phyloP scores from a whole-genome alignment of 2,329 filamentous ascomycete genomes.

The Xylaria sp. region DNA sequence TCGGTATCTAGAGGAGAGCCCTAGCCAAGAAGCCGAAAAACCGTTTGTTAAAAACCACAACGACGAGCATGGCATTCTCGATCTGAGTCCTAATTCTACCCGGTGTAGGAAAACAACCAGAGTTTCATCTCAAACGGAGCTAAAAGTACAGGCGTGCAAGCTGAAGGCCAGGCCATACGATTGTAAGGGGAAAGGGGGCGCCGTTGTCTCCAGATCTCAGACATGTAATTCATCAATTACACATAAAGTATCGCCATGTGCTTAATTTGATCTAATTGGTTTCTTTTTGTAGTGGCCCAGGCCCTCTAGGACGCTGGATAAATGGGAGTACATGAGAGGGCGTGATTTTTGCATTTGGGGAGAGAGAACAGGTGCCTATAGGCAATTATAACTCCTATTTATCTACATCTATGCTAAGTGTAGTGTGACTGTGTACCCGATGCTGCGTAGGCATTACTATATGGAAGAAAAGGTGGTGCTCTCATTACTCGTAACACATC shows the following conservation, averaged over 20 bases:
- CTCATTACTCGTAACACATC: not conserved
- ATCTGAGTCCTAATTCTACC: not conserved
- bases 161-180: not conserved
- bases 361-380: not conserved
- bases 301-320: not conserved
- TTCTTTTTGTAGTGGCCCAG: not conserved
- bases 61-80: not conserved
- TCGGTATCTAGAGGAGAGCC: not conserved
- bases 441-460: not conserved
- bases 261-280: not conserved
- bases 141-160: not conserved
- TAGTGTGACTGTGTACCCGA: not conserved
- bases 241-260: not conserved
- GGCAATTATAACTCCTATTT: not conserved
- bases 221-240: not conserved
- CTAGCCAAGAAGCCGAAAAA: not conserved
- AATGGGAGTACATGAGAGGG: not conserved
- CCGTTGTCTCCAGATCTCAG: not conserved
- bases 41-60: not conserved
- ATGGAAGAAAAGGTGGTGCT: not conserved
- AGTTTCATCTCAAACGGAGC: not conserved
- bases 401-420: not conserved
- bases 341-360: not conserved
- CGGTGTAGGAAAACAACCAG: not conserved
- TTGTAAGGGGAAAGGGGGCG: not conserved